Evolutionary conservation across 257 asterid species (phyloP).

Genomic region (Solanum tacnaense): DNA sequence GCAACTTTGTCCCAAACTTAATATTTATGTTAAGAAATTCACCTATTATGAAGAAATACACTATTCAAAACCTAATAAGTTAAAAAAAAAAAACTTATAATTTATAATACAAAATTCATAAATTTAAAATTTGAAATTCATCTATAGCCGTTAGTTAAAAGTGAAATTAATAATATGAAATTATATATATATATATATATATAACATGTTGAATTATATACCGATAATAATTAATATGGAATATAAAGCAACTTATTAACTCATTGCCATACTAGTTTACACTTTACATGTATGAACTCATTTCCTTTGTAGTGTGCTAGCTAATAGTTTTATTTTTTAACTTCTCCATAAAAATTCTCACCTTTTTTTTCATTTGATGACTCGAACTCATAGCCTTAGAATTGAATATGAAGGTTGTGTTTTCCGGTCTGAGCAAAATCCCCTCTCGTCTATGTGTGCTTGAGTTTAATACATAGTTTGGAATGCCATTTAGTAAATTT

Average conservation of each 20-base stretch:
- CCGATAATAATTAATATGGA: too few relatives aligned
- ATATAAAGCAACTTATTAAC: neutral
- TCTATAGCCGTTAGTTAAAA: too few relatives aligned
- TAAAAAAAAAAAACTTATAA: too few relatives aligned
- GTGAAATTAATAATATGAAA: too few relatives aligned
- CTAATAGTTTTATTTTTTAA: neutral
- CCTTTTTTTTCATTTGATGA: too few relatives aligned
- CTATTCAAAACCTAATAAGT: neutral
- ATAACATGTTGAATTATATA: too few relatives aligned
- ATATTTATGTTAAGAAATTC: neutral
- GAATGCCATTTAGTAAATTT: neutral
- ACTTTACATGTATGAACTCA: neutral
- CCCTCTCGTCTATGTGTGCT: neutral
- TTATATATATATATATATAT: too few relatives aligned
- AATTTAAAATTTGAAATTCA: too few relatives aligned
- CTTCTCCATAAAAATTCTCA: too few relatives aligned
- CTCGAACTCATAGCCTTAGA: neutral
- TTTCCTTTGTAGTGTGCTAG: neutral
- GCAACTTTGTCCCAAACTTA: neutral
- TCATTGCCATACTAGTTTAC: neutral
- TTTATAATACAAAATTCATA: too few relatives aligned
- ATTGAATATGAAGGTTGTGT: too few relatives aligned
- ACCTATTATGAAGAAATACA: neutral
- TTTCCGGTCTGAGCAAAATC: neutral
- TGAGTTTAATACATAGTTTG: neutral